Evolutionary conservation across 768 basidiomycete genomes (phyloP).

Genomic region (Collybia mongolica): DNA sequence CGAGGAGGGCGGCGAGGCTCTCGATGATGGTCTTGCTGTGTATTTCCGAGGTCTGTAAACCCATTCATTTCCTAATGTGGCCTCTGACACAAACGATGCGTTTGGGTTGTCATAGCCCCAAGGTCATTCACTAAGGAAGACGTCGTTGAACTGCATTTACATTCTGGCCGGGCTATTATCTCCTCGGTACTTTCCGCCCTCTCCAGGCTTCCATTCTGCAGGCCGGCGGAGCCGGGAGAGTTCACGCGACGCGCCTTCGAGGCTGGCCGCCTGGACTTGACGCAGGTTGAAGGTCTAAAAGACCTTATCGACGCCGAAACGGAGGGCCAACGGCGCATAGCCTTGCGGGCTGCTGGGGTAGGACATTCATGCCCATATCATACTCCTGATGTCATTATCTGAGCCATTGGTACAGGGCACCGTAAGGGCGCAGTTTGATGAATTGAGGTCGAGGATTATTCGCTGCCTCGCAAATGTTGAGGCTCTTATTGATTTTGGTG

Average conservation of each 20-base stretch:
- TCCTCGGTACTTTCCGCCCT: slow-evolving; percentile 67
- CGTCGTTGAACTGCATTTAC: slow-evolving; percentile 81
- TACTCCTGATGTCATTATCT: slow-evolving; percentile 3
- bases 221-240: slow-evolving; percentile 85
- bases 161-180: slow-evolving; percentile 83
- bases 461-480: slow-evolving; percentile 77
- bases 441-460: slow-evolving; percentile 64
- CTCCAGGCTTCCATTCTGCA: slow-evolving; percentile 56
- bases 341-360: slow-evolving; percentile 68
- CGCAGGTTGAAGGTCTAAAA: slow-evolving; percentile 85
- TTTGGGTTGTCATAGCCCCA: slow-evolving; percentile 45
- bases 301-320: slow-evolving; percentile 91
- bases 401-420: slow-evolving; percentile 49
- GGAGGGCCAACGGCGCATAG: slow-evolving; percentile 73
- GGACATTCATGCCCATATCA: slow-evolving; percentile 21
- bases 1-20: slow-evolving; percentile 42
- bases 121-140: slow-evolving; percentile 84
- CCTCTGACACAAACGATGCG: neutral
- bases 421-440: slow-evolving; percentile 57
- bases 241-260: slow-evolving; percentile 85
- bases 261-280: slow-evolving; percentile 80
- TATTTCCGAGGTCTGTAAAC: slow-evolving; percentile 68
- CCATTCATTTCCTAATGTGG: neutral
- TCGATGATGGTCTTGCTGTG: slow-evolving; percentile 82
- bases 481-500: slow-evolving; percentile 91